Evolutionary conservation across 495 filamentous ascomycete species (phyloP), one percentile per base, ranked within the genome.

Genomic region (Penicillium manginii): DNA sequence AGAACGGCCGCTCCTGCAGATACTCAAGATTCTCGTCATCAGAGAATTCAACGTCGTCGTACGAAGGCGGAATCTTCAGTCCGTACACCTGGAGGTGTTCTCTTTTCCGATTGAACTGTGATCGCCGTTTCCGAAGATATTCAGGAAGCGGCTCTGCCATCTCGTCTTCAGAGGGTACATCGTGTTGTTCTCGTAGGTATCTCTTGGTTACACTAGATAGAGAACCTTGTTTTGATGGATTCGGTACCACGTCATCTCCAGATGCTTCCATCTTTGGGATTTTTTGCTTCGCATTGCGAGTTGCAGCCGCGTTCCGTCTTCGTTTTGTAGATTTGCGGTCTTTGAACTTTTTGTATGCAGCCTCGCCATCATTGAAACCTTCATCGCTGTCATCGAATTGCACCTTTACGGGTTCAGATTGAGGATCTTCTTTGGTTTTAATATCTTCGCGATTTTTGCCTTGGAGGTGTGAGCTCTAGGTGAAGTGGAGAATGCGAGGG

Each of bases 21-120:
- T 79, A 69, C 37, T 79, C 80, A 4, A 89, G 69, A 14, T 80
- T 74, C 42, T 94, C 91, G 64, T 96, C 88, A 59, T 96, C 92
- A 1, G 91, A 96, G 62, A 97, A 97, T 10, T 92, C 84, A 40
- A 98, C 75, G 47, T 90, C 87, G 21, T 89, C 85, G 65, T 90
- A 97, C 51, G 81, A 80, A 0, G 94, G 94, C 0, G 94, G 91
- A 2, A 97, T 65, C 57, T 83, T 87, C 47, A 98, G 70, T 1
- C 89, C 92, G 1, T 82, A 83, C 42, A 87, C 83, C 43, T 83
- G 82, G 33, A 93, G 72, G 5, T 74, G 77, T 40, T 88, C 81
- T 21, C 73, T 73, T 12, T 80, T 75, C 35, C 78, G 67, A 35
- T 87, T 83, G 50, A 87, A 84, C 48, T 78, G 72, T 1, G 49